Evolutionary conservation across 768 basidiomycete genomes (phyloP).

Genomic region (Suillus subaureus): DNA sequence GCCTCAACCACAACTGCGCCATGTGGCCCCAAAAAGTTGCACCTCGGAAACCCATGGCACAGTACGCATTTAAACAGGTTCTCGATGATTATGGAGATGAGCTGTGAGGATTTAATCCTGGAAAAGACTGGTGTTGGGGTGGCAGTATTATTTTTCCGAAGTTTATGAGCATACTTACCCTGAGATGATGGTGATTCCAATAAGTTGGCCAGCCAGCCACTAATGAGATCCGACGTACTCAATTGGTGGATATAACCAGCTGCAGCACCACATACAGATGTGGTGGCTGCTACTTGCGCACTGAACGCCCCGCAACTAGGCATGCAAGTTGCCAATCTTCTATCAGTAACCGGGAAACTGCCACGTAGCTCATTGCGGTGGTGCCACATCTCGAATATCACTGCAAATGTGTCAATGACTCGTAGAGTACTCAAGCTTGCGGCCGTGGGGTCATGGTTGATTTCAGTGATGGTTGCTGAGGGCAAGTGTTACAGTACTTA

Average conservation of each 20-base stretch:
- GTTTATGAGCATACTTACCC: not conserved
- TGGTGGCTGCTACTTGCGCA: not conserved
- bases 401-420: too few relatives aligned
- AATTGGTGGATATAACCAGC: not conserved
- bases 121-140: not conserved
- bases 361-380: not conserved
- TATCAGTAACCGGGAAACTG: not conserved
- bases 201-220: not conserved
- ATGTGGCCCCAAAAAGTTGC: not conserved
- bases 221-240: not conserved
- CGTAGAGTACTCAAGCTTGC: too few relatives aligned
- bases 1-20: not conserved
- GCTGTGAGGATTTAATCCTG: not conserved
- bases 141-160: not conserved
- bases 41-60: not conserved
- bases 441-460: too few relatives aligned
- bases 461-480: too few relatives aligned
- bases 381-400: not conserved
- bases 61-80: not conserved
- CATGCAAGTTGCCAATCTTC: not conserved
- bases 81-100: not conserved
- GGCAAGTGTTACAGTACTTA: too few relatives aligned
- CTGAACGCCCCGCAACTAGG: not conserved
- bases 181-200: not conserved
- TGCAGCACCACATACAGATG: not conserved